A percentile compares a stretch with the other conserved stretches of the same genome.
phyloP scores from a whole-genome alignment of 176 grass and related monocot species.

The Rhynchospora tenuis region DNA sequence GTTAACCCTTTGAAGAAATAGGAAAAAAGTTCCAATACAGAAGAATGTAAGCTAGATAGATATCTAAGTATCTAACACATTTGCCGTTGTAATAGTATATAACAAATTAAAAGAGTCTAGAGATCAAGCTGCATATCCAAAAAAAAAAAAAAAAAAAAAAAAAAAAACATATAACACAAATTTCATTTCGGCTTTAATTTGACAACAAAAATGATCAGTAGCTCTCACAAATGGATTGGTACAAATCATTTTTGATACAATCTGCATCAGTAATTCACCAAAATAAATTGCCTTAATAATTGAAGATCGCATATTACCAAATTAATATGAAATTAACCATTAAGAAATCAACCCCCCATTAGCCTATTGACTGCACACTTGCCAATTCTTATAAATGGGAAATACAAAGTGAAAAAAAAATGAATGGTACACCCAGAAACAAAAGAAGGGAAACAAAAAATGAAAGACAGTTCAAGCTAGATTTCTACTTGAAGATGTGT shows the following conservation, averaged over 20 bases:
- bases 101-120: too few relatives aligned
- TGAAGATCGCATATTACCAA: not conserved
- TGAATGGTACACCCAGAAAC: not conserved
- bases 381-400: not conserved
- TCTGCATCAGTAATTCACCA: not conserved
- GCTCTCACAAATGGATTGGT: not conserved
- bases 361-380: conserved; percentile 17
- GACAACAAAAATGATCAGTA: not conserved
- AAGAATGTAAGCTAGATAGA: not conserved
- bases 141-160: not conserved
- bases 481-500: not conserved
- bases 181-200: not conserved
- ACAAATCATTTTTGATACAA: not conserved
- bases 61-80: not conserved
- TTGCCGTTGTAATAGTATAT: not conserved
- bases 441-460: not conserved
- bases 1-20: not conserved
- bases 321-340: not conserved
- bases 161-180: not conserved
- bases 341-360: not conserved
- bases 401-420: conserved; percentile 8
- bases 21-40: not conserved
- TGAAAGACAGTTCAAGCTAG: conserved; percentile 9
- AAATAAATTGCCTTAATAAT: not conserved
- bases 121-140: too few relatives aligned